Evolutionary conservation across 306 rosid genomes (phyloP), one percentile per base, ranked within the genome.

Genomic region (Cajanus cajan): DNA sequence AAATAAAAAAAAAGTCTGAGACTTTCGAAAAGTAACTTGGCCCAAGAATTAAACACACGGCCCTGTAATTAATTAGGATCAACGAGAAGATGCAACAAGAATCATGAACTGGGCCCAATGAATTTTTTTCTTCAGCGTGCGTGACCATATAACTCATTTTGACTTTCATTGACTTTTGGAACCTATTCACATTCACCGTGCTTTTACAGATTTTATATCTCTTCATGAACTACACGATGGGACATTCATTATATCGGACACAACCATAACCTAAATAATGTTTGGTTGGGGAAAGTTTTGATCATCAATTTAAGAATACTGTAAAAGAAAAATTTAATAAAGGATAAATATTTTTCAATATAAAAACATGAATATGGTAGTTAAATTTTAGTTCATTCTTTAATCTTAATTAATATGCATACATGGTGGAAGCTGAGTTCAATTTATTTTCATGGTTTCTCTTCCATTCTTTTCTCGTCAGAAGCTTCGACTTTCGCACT

Each of bases 201-300:
- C 52, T 37, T 55, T 73, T 39, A 13, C 40, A 37, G 52, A 73
- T 73, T 22, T 39, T 36, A 22, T 22, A 21, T 19, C 2, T 19
- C 2, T 28, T 59, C 79, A 74, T 59, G 79, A 74, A 59, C n/a
- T 74, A 7, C 45, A 74, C 13, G 77, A 58, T 0, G 31, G 2
- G 58, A 13, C 70, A 10, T 74, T 75, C 61, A 59, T 41, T 25
- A 41, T 24, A 8, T 14, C 1, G 14, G 54, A 73, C 14, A 12
- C 34, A 72, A 9, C 16, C 24, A 19, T 61, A 70, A 47, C 7
- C n/a, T n/a, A n/a, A n/a, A n/a, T n/a, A n/a, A n/a, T n/a, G n/a
- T n/a, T n/a, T n/a, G n/a, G n/a, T n/a, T n/a, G n/a, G n/a, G n/a
- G n/a, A n/a, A n/a, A n/a, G n/a, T n/a, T n/a, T n/a, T n/a, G n/a